A percentile compares a stretch with the other conserved stretches of the same genome.
These are phyloP conservation scores for Calonectria honghensis DNA, from an alignment of 2,329 filamentous ascomycete species.

Conservation along the genomic window DNA sequence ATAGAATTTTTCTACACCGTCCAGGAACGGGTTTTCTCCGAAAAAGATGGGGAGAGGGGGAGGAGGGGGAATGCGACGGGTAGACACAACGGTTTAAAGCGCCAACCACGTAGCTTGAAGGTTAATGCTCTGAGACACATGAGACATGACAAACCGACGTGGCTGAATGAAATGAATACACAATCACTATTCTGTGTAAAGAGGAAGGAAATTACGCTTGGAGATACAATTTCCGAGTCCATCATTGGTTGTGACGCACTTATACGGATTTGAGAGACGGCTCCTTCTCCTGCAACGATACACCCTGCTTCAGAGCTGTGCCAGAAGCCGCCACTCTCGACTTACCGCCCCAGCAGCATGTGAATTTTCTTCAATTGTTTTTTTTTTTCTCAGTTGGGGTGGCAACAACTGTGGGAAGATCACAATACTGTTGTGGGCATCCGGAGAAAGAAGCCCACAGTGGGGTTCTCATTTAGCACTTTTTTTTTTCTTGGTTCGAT, in stretches of 20 bases:
- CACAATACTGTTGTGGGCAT: constrained; percentile 19
- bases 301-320: not conserved
- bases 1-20: not conserved
- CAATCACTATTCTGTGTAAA: not conserved
- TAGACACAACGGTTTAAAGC: not conserved
- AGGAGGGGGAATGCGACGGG: not conserved
- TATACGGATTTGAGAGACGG: not conserved
- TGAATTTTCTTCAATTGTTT: not conserved
- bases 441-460: constrained; percentile 23
- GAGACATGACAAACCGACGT: not conserved
- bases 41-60: not conserved
- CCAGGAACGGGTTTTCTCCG: not conserved
- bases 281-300: not conserved
- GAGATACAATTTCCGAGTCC: not conserved
- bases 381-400: constrained; percentile 2
- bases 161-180: not conserved
- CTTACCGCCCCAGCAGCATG: not conserved
- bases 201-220: not conserved
- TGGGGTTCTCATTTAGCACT: constrained; percentile 22
- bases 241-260: not conserved
- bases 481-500: constrained; percentile 8
- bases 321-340: not conserved
- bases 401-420: constrained; percentile 18
- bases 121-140: not conserved
- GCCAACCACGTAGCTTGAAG: not conserved